phyloP scores from a whole-genome alignment of 176 grass and related monocot species.

The Hyparrhenia diplandra region DNA sequence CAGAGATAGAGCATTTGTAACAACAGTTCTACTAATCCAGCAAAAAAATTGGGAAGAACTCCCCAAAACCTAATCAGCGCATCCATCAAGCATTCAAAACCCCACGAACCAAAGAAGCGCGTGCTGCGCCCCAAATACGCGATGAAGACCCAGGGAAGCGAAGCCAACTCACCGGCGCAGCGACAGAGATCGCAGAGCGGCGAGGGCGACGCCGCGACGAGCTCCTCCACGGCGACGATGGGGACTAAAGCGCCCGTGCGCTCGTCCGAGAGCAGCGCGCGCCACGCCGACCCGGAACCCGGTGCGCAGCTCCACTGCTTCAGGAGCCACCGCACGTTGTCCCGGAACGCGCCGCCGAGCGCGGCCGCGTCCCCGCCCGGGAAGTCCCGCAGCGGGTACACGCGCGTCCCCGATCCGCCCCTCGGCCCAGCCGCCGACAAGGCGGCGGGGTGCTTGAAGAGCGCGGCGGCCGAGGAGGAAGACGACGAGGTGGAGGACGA shows the following conservation, averaged over 20 bases:
- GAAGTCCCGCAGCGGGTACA: slow-evolving; percentile 68
- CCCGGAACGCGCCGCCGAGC: slow-evolving; percentile 61
- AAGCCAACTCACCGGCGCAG: slow-evolving; percentile 47
- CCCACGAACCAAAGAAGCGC: not conserved
- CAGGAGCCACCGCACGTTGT: slow-evolving; percentile 57
- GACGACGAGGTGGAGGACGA: slow-evolving; percentile 4
- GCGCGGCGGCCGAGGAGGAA: not conserved
- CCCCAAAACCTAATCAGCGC: slow-evolving; percentile 8
- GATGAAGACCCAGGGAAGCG: not conserved
- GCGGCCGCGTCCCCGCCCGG: slow-evolving; percentile 41
- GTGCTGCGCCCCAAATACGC: not conserved
- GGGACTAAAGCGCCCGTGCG: slow-evolving; percentile 35
- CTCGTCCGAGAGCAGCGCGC: slow-evolving; percentile 59
- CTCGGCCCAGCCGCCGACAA: not conserved
- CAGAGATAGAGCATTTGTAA: not conserved
- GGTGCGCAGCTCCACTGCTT: slow-evolving; percentile 37
- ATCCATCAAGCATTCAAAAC: not conserved
- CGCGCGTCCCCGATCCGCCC: slow-evolving; percentile 21
- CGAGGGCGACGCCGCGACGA: slow-evolving; percentile 23
- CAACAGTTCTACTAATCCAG: not conserved
- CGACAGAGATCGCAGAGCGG: slow-evolving; percentile 70
- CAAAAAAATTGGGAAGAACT: not conserved
- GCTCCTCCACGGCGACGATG: slow-evolving; percentile 67
- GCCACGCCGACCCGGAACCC: slow-evolving; percentile 33
- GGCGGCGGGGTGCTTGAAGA: not conserved